Evolutionary conservation across 805 yeast species (phyloP), one percentile per base, ranked within the genome.

Genomic region (Clavispora asparagi): DNA sequence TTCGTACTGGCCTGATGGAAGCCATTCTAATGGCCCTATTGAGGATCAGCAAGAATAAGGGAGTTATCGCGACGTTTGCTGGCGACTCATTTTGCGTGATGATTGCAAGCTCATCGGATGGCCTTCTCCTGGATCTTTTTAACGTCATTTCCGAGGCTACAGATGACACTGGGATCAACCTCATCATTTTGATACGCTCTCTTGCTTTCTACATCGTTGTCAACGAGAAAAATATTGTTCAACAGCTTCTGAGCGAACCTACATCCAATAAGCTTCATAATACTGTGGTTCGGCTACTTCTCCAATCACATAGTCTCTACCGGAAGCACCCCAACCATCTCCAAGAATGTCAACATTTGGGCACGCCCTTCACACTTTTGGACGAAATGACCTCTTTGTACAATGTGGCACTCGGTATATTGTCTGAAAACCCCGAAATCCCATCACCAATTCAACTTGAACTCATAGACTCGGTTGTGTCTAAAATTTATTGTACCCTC

Each of bases 381-480:
- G 40, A 43, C 14, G 56, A 53, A 37, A 27, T 57, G 17, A 38
- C 50, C 14, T 50, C 50, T 29, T 23, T 48, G 10, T 57, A 57
- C 48, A 43, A 49, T 10, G 46, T 53, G 9, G 36, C 56, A 8
- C 40, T 45, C 5, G 52, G 49, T 14, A 28, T 55, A 7, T 52
- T 55, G 37, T 41, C 56, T 14, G 45, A 53, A 14, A 48, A 41
- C 23, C 36, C 42, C n/a, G 32, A 47, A 37, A 35, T 56, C 32
- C 53, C 58, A 9, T 44, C 53, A 11, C 36, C 54, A 3, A 46
- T 53, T n/a, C 58, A 51, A 40, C 48, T 42, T 40, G 61, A 57
- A 31, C 39, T 57, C 26, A 39, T 54, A 30, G 48, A 50, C 11
- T 44, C 44, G 14, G 47, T 46, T 28, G 47, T 57, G 13, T 33